Conservation (phyloP, 2,329 filamentous ascomycete genomes). For the Rhexocercosporidium sp. region DNA sequence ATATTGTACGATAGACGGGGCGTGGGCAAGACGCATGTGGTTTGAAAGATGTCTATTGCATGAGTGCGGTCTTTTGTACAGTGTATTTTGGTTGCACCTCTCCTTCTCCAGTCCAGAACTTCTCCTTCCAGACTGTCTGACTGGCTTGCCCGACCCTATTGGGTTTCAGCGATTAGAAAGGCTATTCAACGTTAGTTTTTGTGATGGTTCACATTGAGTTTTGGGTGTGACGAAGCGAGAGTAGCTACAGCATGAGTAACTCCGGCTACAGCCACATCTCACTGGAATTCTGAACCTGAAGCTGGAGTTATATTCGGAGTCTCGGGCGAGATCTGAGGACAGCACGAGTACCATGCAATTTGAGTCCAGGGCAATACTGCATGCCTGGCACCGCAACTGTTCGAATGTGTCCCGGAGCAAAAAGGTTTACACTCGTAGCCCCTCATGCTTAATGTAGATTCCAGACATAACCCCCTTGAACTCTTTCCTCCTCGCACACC, state of each 20-base stretch:
- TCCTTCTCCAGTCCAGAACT: conserved; percentile 11
- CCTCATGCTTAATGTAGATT: background rate
- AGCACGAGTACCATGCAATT: too few relatives aligned
- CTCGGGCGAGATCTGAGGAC: too few relatives aligned
- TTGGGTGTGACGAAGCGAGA: background rate
- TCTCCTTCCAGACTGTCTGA: background rate
- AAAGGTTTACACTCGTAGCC: background rate
- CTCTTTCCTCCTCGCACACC: background rate
- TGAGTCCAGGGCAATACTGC: too few relatives aligned
- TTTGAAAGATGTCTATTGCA: conserved; percentile 29
- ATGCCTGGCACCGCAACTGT: too few relatives aligned
- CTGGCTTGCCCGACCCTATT: background rate
- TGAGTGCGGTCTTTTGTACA: conserved; percentile 31
- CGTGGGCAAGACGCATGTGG: background rate
- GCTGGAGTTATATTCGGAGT: too few relatives aligned
- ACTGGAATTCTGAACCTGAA: too few relatives aligned
- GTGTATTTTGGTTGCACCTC: conserved; percentile 21
- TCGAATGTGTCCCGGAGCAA: too few relatives aligned
- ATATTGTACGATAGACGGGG: background rate
- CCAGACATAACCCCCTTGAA: background rate
- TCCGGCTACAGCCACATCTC: too few relatives aligned
- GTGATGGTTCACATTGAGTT: background rate
- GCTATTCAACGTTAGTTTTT: conserved; percentile 20
- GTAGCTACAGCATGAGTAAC: background rate
- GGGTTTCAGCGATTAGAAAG: conserved; percentile 20